These are phyloP conservation scores for Aspergillus uvarum DNA, from an alignment of 2,329 filamentous ascomycete species.

Conservation along the genomic window DNA sequence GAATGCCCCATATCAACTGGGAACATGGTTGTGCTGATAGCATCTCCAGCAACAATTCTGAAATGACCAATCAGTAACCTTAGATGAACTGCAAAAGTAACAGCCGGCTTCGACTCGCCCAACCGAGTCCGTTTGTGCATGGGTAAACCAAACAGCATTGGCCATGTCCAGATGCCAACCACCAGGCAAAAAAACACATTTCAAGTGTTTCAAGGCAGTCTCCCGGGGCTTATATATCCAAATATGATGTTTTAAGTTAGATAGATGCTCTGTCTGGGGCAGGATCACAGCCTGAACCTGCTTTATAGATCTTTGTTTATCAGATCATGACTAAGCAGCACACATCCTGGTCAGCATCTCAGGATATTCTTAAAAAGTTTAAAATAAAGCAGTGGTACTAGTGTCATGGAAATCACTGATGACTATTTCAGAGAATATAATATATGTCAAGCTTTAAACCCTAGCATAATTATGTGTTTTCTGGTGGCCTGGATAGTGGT, in stretches of 20 bases:
- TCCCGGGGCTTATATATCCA: not conserved
- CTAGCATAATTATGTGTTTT: too few species aligned
- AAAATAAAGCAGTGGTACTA: too few species aligned
- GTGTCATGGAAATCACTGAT: too few species aligned
- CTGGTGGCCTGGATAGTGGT: too few species aligned
- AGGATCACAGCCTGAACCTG: not conserved
- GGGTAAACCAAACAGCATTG: not conserved
- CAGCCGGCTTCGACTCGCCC: not conserved
- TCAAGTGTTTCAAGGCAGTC: not conserved
- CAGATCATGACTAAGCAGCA: not conserved
- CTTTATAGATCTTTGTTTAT: not conserved
- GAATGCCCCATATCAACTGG: not conserved
- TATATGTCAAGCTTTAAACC: too few species aligned
- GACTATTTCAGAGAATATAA: too few species aligned
- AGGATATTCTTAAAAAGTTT: too few species aligned
- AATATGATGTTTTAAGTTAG: not conserved
- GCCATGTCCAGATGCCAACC: not conserved
- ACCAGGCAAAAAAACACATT: not conserved
- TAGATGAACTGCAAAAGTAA: not conserved
- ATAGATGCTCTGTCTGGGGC: not conserved
- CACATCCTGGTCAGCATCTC: not conserved
- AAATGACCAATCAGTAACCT: not conserved
- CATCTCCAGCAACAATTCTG: not conserved
- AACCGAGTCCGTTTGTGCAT: not conserved
- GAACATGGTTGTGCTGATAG: not conserved